Evolutionary conservation across 1,284 basidiomycete genomes (phyloP).

Genomic region (Cutaneotrichosporon arboriforme): DNA sequence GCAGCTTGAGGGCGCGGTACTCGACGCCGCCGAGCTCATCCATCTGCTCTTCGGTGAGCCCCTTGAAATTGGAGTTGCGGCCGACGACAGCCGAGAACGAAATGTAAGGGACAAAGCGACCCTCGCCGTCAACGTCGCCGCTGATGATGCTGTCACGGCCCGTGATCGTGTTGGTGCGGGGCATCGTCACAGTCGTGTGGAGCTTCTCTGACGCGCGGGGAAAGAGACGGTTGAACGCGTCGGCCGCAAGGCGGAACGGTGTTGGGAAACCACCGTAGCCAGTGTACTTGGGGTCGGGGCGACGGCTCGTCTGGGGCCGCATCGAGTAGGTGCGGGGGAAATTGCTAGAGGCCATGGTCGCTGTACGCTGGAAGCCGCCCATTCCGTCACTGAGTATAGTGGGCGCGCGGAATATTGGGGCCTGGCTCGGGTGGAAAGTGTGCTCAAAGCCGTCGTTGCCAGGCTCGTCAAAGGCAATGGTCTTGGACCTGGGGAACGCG

Average conservation of each 20-base stretch:
- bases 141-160: slow-evolving; percentile 24
- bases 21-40: slow-evolving; percentile 93
- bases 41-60: slow-evolving; percentile 72
- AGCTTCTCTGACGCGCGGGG: slow-evolving; percentile 57
- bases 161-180: slow-evolving; percentile 60
- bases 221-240: slow-evolving; percentile 55
- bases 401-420: slow-evolving; percentile 31
- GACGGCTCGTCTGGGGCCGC: slow-evolving; percentile 39
- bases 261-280: slow-evolving; percentile 86
- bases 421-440: slow-evolving; percentile 12
- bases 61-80: slow-evolving; percentile 79
- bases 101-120: slow-evolving; percentile 67
- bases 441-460: slow-evolving; percentile 23
- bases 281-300: slow-evolving; percentile 23
- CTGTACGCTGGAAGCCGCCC: slow-evolving; percentile 24
- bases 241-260: slow-evolving; percentile 58
- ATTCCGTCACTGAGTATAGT: slow-evolving; percentile 30
- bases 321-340: slow-evolving; percentile 47
- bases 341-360: slow-evolving; percentile 19
- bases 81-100: slow-evolving; percentile 78
- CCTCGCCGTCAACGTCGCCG: slow-evolving; percentile 45
- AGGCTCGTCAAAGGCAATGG: slow-evolving; percentile 55
- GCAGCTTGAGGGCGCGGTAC: slow-evolving; percentile 75
- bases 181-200: slow-evolving; percentile 65
- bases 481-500: slow-evolving; percentile 54